Evolutionary conservation across 129 eudicot species (phyloP), one percentile per base, ranked within the genome.

Genomic region (Dittrichia graveolens): DNA sequence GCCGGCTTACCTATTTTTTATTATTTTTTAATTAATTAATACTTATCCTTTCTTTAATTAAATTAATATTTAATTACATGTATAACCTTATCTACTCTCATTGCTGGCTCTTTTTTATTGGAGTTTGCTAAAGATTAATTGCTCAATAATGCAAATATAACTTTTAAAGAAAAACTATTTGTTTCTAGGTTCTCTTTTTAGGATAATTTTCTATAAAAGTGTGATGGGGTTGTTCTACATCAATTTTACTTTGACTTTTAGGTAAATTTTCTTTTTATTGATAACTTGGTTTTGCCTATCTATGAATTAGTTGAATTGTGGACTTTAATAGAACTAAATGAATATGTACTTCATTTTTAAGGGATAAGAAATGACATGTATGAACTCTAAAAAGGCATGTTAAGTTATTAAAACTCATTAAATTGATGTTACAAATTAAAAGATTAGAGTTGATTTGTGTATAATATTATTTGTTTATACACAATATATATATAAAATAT

Each of bases 81-180:
- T 40, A 64, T 64, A 52, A 44, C 65, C 79, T 75, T 75, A 54
- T 75, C 79, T 13, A 53, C 79, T 75, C 43, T 75, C 39, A 14
- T 61, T 63, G 71, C 18, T 75, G 79, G 53, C 34, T 53, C 64
- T 13, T 65, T 75, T 65, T 54, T 31, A 75, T 42, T 53, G 79
- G 79, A 48, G 40, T 15, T 7, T 54, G 61, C 45, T 40, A 18
- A 74, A 16, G n/a, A 61, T 58, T 24, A 58, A 19, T 24, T 35
- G 10, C 35, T 44, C 13, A 37, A 14, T 35, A 44, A 48, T 73
- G 38, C 24, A 19, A 9, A 18, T 6, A 38, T 38, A 35, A 41
- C 35, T 39, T 72, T 73, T 61, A 42, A 73, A 48, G 61, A 46
- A 38, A 68, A 3, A 0, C 31, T 46, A 10, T 47, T 59, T 5